Base-by-base conservation (phyloP, 257 asterid genomes). In the Plantago ovata region DNA sequence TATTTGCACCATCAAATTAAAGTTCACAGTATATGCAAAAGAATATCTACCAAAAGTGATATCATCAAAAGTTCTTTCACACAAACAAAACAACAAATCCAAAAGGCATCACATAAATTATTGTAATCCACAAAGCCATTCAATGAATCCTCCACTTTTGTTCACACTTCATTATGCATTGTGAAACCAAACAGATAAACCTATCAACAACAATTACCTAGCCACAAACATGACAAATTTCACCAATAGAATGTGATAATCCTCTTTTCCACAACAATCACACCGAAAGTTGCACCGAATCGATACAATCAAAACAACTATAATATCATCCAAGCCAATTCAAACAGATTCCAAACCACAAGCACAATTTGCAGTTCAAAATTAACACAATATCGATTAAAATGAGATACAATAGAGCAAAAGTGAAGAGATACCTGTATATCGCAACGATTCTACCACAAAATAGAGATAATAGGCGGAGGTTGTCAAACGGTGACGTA, bases 221-320 rank as follows among this genome's bases (percentile, higher is more conserved):
- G 53, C 24, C 43, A 18, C 41, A 8, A 24, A 45, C 23, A 56
- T 28, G 36, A 6, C 36, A 28, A 8, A 28, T 28, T n/a, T 28
- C 36, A 28, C 36, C 63, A 19, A 56, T 9, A 55, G 16, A 45
- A 43, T 9, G 57, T 21, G 24, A 21, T 7, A 32, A 13, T 24
- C 46, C 54, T 21, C 22, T 40, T 19, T 33, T n/a, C 28, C 65
- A 15, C 28, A 49, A 50, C 23, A 20, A 19, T 43, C 33, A 45
- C 62, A 46, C 49, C 21, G 28, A 4, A 41, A 10, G 39, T 24
- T 13, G n/a, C 13, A 19, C 63, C 19, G 16, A 44, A 67, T 10
- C 44, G 46, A 65, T 58, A 44, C 56, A 61, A 50, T 58, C 47
- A 59, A 63, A 38, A 66, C 47, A 39, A 49, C 10, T 28, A 48